Evolutionary conservation across 352 stramenopile species (phyloP).

Genomic region (Phytophthora brassicae): DNA sequence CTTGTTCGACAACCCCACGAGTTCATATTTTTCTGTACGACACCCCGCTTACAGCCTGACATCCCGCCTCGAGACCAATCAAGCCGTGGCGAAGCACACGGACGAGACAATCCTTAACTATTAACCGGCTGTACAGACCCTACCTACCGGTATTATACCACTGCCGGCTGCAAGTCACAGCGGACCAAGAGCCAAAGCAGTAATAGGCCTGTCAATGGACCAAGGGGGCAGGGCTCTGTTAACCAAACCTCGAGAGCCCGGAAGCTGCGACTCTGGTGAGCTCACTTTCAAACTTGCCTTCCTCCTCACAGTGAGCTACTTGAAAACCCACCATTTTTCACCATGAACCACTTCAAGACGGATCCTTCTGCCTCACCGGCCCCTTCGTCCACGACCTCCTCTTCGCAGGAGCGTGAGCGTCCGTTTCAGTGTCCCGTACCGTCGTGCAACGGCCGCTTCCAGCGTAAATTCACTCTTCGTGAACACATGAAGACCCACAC

Average conservation of each 20-base stretch:
- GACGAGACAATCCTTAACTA: conserved; percentile 30
- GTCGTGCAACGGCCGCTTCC: conserved; percentile 51
- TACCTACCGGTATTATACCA: background rate
- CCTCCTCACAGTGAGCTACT: conserved; percentile 35
- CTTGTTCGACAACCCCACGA: conserved; percentile 36
- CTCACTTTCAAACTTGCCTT: conserved; percentile 53
- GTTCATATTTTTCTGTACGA: conserved; percentile 23
- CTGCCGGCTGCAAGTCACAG: conserved; percentile 34
- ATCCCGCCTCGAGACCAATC: conserved; percentile 34
- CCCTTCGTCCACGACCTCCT: background rate
- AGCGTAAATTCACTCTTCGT: conserved; percentile 73
- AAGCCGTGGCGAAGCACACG: conserved; percentile 29
- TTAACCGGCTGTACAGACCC: conserved; percentile 18
- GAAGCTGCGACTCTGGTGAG: conserved; percentile 29
- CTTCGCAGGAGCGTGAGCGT: conserved; percentile 32
- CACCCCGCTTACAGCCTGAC: conserved; percentile 26
- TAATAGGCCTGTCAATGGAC: conserved; percentile 28
- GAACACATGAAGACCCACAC: conserved; percentile 85
- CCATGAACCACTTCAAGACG: conserved; percentile 29
- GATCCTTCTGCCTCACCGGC: conserved; percentile 3
- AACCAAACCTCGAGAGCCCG: conserved; percentile 19
- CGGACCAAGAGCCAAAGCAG: conserved; percentile 28
- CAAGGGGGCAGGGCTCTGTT: conserved; percentile 25
- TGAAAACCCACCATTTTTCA: conserved; percentile 16
- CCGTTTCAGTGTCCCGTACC: conserved; percentile 45